Conservation (phyloP, 2,329 filamentous ascomycete species). For the Alternaria dauci region DNA sequence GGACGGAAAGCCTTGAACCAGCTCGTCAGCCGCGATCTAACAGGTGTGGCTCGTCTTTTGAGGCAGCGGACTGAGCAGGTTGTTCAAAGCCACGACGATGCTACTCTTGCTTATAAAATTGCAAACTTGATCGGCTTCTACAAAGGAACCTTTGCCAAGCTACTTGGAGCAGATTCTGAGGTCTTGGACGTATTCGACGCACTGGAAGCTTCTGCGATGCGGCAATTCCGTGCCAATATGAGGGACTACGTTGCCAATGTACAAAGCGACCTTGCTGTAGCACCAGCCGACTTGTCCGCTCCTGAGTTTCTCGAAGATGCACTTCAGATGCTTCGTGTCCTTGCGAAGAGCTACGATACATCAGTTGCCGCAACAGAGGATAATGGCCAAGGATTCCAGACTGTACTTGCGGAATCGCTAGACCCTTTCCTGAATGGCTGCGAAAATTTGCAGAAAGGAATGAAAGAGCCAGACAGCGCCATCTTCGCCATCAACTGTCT, state of each 20-base stretch:
- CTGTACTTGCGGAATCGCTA: constrained; percentile 78
- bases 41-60: constrained; percentile 82
- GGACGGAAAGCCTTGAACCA: constrained; percentile 82
- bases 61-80: constrained; percentile 90
- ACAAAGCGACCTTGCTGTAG: constrained; percentile 74
- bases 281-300: constrained; percentile 75
- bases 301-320: constrained; percentile 84
- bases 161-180: constrained; percentile 74
- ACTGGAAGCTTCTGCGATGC: constrained; percentile 78
- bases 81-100: constrained; percentile 90
- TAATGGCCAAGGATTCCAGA: constrained; percentile 74
- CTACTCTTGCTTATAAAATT: constrained; percentile 86
- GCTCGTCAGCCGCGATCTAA: constrained; percentile 85
- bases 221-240: constrained; percentile 83
- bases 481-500: constrained; percentile 80
- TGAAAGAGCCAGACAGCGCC: constrained; percentile 67
- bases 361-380: constrained; percentile 69
- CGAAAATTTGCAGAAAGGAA: constrained; percentile 69
- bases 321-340: constrained; percentile 76
- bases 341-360: constrained; percentile 88
- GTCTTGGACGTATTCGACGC: constrained; percentile 73
- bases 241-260: constrained; percentile 79
- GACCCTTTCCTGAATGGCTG: constrained; percentile 86
- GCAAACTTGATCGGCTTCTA: constrained; percentile 92
- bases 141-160: constrained; percentile 79